phyloP scores from a whole-genome alignment of 768 basidiomycete species.

The Leccinum truebloodii region DNA sequence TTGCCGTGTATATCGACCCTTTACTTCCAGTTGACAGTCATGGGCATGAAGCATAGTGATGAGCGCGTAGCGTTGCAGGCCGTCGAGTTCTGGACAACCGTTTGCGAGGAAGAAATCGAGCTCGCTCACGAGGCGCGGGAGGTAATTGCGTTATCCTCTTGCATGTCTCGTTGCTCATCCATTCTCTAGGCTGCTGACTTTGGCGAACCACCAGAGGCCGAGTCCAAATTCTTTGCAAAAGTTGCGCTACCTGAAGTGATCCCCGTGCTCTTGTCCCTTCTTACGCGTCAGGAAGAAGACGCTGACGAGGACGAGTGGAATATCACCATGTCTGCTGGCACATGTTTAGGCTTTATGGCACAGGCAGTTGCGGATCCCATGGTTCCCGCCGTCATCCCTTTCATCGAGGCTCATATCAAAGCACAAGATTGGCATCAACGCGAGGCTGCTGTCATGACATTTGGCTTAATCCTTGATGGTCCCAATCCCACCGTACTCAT shows the following conservation, averaged over 20 bases:
- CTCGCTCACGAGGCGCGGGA: constrained; percentile 90
- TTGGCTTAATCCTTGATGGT: constrained; percentile 96
- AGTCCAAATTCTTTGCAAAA: constrained; percentile 91
- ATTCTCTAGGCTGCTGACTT: constrained; percentile 77
- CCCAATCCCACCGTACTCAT: constrained; percentile 87
- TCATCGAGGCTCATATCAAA: constrained; percentile 96
- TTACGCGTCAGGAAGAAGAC: constrained; percentile 94
- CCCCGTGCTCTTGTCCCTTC: constrained; percentile 84
- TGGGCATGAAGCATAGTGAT: constrained; percentile 95
- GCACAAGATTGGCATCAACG: constrained; percentile 91
- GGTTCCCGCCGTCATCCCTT: constrained; percentile 92
- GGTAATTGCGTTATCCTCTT: constrained; percentile 42
- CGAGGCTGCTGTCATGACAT: constrained; percentile 98
- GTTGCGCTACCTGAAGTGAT: constrained; percentile 93
- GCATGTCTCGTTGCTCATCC: constrained; percentile 6
- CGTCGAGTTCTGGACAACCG: constrained; percentile 99
- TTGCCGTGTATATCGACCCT: constrained; percentile 15
- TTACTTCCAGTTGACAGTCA: constrained; percentile 76
- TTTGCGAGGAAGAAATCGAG: constrained; percentile 96
- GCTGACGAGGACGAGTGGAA: constrained; percentile 99
- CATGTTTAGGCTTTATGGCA: constrained; percentile 85
- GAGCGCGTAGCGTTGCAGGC: constrained; percentile 94
- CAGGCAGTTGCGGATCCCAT: constrained; percentile 89
- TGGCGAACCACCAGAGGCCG: constrained; percentile 81
- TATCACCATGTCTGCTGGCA: constrained; percentile 94